Base-by-base conservation (phyloP, 2,329 filamentous ascomycete genomes). In the Trichophyton schoenleinii region DNA sequence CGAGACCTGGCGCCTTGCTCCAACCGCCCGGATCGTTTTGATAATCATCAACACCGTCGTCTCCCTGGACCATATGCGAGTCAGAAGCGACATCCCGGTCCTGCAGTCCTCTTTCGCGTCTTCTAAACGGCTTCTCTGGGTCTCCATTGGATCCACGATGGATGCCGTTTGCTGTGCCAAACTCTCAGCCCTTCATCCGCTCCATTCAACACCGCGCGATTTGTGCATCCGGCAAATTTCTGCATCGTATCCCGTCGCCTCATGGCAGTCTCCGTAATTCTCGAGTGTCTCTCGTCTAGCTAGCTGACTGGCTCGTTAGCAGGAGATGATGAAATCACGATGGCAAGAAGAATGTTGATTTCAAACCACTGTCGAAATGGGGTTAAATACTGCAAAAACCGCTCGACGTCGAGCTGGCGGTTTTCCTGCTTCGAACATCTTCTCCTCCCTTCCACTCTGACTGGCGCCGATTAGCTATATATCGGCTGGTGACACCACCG, bases 171-270 rank as follows among this genome's bases (percentile, higher is more conserved):
- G 49, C n/a, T 34, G 34, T 13, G 28, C 49, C n/a, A 44, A 25
- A 53, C 22, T 25, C 49, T 53, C 3, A 13, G 22, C 49, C 11
- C 20, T 52, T 34, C 49, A 31, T 3, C 22, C 49, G 49, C 18
- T 18, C 61, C 22, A 22, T 18, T 60, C 55, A 38, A 25, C 13
- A 42, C 13, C 64, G 64, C 64, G 64, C 57, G 44, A 64, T 65
- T 65, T 65, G 64, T 65, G 64, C 64, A 53, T 31, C 49, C 49
- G 49, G 49, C 49, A 34, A 31, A 53, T 25, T 55, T 52, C 42
- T 44, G 41, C 41, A 20, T 44, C 31, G 49, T 57, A 46, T 59
- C 41, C 58, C 48, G 34, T 41, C 31, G 31, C 22, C 55, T 9
- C 41, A 44, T 44, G 41, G 41, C 41, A 20, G n/a, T n/a, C 41